Evolutionary conservation across 305 asterid genomes (phyloP), one percentile per base, ranked within the genome.

Genomic region (Solanum hybrid): DNA sequence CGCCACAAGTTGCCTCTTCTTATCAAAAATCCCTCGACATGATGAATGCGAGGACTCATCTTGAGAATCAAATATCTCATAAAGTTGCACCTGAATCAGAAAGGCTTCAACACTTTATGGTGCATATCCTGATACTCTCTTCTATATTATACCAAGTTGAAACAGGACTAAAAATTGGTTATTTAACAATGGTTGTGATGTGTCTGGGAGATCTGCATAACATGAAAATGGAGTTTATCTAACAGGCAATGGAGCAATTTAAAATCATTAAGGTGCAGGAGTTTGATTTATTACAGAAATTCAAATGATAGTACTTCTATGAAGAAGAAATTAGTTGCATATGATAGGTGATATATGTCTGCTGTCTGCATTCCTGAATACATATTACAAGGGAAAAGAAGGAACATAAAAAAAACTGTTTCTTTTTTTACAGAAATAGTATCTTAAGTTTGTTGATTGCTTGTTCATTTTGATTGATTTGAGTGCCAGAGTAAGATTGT

Each of bases 11-110:
- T 92, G 94, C 90, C 38, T 91, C 98, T 91, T 94, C 91, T 80
- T 96, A 96, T 92, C 93, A 95, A 86, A 97, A 95, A 94, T 97
- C 98, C 45, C 88, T 94, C 90, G 97, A 95, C 89, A 95, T 94
- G 97, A 90, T 94, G 94, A 94, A 94, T 89, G 98, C 93, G 86
- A 98, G 98, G 89, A 90, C 93, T 79, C 91, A 89, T 89, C 90
- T 93, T 89, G 99, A 97, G 91, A 97, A 95, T 91, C 92, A 91
- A 29, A 94, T 97, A 89, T 94, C 95, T 91, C 92, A 89, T 89
- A 90, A 92, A 92, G 94, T 94, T 92, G 85, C 86, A 24, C 77
- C 92, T 24, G 97, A 94, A 83, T 34, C 97, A 10, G 97, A 95
- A 82, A 94, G 93, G 89, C 96, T 97, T 93, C 94, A 92, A 92